A percentile compares a stretch with the other conserved stretches of the same genome.
phyloP scores from a whole-genome alignment of 306 rosid genomes.

The Carpinus fangiana region DNA sequence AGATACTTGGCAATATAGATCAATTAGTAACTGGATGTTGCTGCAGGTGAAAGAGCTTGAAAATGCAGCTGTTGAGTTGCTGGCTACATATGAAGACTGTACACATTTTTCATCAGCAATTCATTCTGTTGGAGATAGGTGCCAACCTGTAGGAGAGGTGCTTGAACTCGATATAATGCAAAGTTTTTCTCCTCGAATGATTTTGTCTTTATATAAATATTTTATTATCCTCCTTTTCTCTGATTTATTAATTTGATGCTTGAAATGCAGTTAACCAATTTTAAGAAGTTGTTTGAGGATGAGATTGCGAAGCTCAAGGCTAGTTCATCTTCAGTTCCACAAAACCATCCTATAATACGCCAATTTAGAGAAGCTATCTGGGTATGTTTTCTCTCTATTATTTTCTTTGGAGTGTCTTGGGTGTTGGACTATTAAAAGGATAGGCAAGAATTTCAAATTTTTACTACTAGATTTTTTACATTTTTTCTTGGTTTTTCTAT shows the following conservation, averaged over 20 bases:
- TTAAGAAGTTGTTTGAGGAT: constrained; percentile 57
- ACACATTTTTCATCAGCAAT: constrained; percentile 58
- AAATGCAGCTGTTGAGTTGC: constrained; percentile 59
- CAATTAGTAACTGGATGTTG: constrained; percentile 16
- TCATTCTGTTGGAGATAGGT: constrained; percentile 55
- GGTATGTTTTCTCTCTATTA: constrained; percentile 52
- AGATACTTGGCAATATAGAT: neutral
- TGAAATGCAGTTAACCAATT: constrained; percentile 59
- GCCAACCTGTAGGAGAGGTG: constrained; percentile 74
- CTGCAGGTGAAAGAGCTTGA: constrained; percentile 77
- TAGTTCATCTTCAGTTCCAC: constrained; percentile 42
- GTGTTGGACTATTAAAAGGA: neutral
- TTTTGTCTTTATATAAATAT: neutral
- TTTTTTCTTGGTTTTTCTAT: neutral
- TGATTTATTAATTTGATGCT: constrained; percentile 20
- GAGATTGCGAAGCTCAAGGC: constrained; percentile 55
- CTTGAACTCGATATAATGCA: constrained; percentile 11
- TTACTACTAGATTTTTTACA: neutral
- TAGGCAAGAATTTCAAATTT: neutral
- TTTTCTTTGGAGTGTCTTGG: neutral
- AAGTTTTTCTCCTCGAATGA: constrained; percentile 23
- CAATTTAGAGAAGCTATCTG: constrained; percentile 87
- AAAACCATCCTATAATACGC: constrained; percentile 46
- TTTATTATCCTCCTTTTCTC: neutral
- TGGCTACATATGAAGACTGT: constrained; percentile 46